phyloP scores from a whole-genome alignment of 2,329 filamentous ascomycete species.

The Capronia epimyces region DNA sequence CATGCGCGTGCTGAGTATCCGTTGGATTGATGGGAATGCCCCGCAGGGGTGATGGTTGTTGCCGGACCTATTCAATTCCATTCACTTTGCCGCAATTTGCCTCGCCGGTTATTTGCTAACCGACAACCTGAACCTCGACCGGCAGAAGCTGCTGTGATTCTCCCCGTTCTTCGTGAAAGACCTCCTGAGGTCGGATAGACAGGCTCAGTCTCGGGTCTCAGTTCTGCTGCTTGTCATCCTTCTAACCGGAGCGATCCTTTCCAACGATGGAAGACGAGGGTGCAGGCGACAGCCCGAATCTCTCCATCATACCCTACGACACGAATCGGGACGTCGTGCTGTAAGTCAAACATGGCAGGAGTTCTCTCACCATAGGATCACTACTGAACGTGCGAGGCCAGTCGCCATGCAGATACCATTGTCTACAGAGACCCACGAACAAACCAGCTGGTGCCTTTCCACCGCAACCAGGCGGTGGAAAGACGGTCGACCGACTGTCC shows the following conservation, averaged over 20 bases:
- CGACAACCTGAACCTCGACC: too few relatives aligned
- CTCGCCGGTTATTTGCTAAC: too few relatives aligned
- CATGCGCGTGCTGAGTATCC: too few relatives aligned
- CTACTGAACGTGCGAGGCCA: constrained; percentile 37
- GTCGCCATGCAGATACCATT: constrained; percentile 85
- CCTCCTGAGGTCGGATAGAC: too few relatives aligned
- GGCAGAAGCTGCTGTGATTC: too few relatives aligned
- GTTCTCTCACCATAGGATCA: background rate
- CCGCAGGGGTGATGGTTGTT: too few relatives aligned
- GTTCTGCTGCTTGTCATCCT: background rate
- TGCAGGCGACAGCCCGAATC: constrained; percentile 9
- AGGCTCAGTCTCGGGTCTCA: too few relatives aligned
- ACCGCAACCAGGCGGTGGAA: constrained; percentile 50
- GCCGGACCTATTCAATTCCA: too few relatives aligned
- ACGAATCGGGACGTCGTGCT: constrained; percentile 43
- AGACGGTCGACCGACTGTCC: constrained; percentile 62
- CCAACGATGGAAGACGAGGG: constrained; percentile 15
- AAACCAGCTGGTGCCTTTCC: constrained; percentile 66
- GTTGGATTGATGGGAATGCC: too few relatives aligned
- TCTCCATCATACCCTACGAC: constrained; percentile 31
- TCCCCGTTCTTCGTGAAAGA: too few relatives aligned
- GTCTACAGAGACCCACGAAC: constrained; percentile 86
- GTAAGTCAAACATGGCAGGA: constrained; percentile 32
- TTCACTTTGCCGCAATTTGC: too few relatives aligned
- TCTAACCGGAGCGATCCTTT: background rate